Percentiles rank a stretch among this genome's conserved stretches.
phyloP scores from a whole-genome alignment of 2,329 filamentous ascomycete genomes.

The Pezicula radicicola region DNA sequence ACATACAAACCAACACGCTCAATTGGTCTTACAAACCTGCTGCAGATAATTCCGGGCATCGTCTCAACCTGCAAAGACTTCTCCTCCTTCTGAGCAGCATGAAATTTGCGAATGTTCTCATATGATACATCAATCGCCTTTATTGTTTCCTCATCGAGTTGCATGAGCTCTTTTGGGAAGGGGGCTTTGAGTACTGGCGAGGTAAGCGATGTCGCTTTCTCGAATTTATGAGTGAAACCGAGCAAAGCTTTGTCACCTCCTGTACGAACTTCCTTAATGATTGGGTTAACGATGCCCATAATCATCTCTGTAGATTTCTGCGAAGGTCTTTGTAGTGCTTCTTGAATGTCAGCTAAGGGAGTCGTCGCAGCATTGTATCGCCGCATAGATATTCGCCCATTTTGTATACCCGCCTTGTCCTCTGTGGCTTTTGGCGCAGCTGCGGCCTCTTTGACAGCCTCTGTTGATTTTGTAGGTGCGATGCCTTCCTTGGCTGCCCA shows the following conservation, averaged over 20 bases:
- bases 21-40: conserved; percentile 87
- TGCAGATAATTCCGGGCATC: conserved; percentile 96
- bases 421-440: conserved; percentile 48
- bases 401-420: conserved; percentile 44
- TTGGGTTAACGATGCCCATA: conserved; percentile 84
- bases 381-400: conserved; percentile 75
- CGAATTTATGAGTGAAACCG: conserved; percentile 95
- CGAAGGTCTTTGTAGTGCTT: conserved; percentile 81
- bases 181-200: conserved; percentile 88
- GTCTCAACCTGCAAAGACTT: conserved; percentile 86
- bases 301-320: conserved; percentile 95
- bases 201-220: conserved; percentile 87
- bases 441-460: conserved; percentile 40
- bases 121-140: conserved; percentile 92
- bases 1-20: conserved; percentile 96
- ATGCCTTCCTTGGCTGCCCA: conserved; percentile 85
- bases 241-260: conserved; percentile 86
- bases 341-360: conserved; percentile 61
- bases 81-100: conserved; percentile 83
- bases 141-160: conserved; percentile 77
- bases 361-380: conserved; percentile 68
- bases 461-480: conserved; percentile 29
- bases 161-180: conserved; percentile 83
- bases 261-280: conserved; percentile 81
- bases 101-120: conserved; percentile 93